Evolutionary conservation across 495 filamentous ascomycete species (phyloP).

Genomic region (Penicillium coprophilum): DNA sequence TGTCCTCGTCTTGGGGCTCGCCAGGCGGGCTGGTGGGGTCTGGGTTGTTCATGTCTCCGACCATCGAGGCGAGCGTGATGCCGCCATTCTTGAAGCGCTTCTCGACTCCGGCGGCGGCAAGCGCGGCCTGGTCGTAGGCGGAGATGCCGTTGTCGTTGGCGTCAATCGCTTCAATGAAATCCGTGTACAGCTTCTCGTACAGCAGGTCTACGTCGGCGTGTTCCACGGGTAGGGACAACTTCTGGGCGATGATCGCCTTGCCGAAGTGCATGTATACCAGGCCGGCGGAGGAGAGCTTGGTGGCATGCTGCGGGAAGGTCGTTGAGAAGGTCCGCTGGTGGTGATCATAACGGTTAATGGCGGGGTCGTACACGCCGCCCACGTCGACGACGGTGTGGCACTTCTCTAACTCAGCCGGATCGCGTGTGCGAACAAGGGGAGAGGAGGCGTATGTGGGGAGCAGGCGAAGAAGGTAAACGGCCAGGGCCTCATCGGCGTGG

Average conservation of each 20-base stretch:
- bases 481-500: conserved; percentile 98
- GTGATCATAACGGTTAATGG: conserved; percentile 83
- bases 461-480: conserved; percentile 89
- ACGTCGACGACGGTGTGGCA: conserved; percentile 98
- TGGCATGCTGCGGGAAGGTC: conserved; percentile 71
- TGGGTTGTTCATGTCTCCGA: conserved; percentile 75
- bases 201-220: conserved; percentile 68
- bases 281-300: conserved; percentile 90
- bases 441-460: conserved; percentile 77
- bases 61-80: conserved; percentile 78
- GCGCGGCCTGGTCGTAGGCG: conserved; percentile 65
- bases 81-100: conserved; percentile 79
- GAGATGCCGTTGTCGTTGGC: conserved; percentile 96
- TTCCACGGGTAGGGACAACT: conserved; percentile 60
- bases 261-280: conserved; percentile 97
- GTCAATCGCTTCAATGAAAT: conserved; percentile 94
- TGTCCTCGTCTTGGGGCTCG: conserved; percentile 76
- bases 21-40: conserved; percentile 41
- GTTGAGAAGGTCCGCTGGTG: conserved; percentile 90
- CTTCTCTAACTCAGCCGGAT: conserved; percentile 69
- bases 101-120: conserved; percentile 64
- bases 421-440: conserved; percentile 80
- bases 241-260: conserved; percentile 70
- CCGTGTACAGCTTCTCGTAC: conserved; percentile 85
- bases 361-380: conserved; percentile 80